phyloP scores from a whole-genome alignment of 768 basidiomycete species.

The Podaxis sp. region DNA sequence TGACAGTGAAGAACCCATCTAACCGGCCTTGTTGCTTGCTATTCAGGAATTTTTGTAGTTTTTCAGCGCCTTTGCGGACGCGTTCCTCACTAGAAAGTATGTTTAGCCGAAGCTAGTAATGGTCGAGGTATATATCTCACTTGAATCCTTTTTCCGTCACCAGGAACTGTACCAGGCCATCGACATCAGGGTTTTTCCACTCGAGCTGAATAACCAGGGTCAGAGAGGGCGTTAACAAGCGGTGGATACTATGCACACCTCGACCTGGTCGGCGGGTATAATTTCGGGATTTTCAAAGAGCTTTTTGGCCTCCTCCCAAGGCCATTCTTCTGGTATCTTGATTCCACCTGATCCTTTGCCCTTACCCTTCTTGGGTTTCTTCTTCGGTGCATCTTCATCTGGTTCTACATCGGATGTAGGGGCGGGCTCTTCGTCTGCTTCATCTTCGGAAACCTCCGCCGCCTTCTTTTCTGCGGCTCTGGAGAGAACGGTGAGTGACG shows the following conservation, averaged over 20 bases:
- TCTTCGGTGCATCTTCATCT: conserved; percentile 33
- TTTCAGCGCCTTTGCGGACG: conserved; percentile 92
- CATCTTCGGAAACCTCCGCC: conserved; percentile 31
- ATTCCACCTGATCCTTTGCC: conserved; percentile 78
- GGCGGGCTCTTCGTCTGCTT: conserved; percentile 21
- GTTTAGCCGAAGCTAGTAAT: conserved; percentile 9
- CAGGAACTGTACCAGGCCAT: conserved; percentile 91
- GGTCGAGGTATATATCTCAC: conserved; percentile 43
- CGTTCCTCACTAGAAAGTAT: conserved; percentile 80
- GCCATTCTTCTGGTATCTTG: conserved; percentile 91
- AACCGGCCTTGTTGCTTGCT: conserved; percentile 95
- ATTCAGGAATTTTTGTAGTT: conserved; percentile 81
- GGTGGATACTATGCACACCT: conserved; percentile 60
- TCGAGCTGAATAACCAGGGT: conserved; percentile 60
- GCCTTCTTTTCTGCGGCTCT: conserved; percentile 48
- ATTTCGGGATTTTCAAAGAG: conserved; percentile 92
- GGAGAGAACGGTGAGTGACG: conserved; percentile 1
- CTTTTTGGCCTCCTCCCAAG: conserved; percentile 93
- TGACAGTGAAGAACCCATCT: conserved; percentile 90
- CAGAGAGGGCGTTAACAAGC: background rate
- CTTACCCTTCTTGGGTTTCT: conserved; percentile 43
- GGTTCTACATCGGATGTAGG: conserved; percentile 18
- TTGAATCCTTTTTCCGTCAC: conserved; percentile 97
- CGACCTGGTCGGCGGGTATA: conserved; percentile 77
- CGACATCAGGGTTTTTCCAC: conserved; percentile 91